Evolutionary conservation across 1,284 basidiomycete species (phyloP), one percentile per base, ranked within the genome.

Genomic region (Golubevia pallescens): DNA sequence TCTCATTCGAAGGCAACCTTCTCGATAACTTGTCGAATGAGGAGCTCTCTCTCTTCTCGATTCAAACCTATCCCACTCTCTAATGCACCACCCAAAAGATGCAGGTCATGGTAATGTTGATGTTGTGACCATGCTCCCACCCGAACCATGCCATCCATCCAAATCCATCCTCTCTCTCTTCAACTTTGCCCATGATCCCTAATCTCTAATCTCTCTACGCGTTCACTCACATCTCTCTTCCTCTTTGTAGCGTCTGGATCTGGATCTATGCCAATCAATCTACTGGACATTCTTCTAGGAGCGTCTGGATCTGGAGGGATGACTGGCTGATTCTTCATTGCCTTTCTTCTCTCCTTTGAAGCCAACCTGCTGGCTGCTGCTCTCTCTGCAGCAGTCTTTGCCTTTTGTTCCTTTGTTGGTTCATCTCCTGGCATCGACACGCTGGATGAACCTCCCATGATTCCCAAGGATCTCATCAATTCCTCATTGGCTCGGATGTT

Each of bases 401-500:
- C 42, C 42, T 48, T 48, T 48, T 10, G 13, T 48, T 48, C 42
- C 16, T 16, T 48, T 48, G 42, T 13, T 13, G 42, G 42, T 52
- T 54, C 60, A 13, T 57, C 24, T 5, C 60, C 54, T 28, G 60
- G 55, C 74, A 77, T 21, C 73, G 66, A 57, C 13, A 61, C 32
- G 42, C 67, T 56, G 2, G 71, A 69, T 14, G 71, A 68, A 4
- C 79, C 78, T 7, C 70, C 71, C 34, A 70, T 66, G 52, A 84
- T 68, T 28, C 77, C 73, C 8, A 84, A 70, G 63, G 80, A 79
- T 20, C 74, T 71, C 65, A 84, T 71, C 34, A 84, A 70, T 2
- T 67, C 57, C 58, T 80, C 74, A 75, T 84, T 84, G 34, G 77
- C 70, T n/a, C 66, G 70, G 65, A 84, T 84, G 64, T 84, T 84